Base-by-base conservation (phyloP, 306 rosid genomes). In the Alnus rubra region DNA sequence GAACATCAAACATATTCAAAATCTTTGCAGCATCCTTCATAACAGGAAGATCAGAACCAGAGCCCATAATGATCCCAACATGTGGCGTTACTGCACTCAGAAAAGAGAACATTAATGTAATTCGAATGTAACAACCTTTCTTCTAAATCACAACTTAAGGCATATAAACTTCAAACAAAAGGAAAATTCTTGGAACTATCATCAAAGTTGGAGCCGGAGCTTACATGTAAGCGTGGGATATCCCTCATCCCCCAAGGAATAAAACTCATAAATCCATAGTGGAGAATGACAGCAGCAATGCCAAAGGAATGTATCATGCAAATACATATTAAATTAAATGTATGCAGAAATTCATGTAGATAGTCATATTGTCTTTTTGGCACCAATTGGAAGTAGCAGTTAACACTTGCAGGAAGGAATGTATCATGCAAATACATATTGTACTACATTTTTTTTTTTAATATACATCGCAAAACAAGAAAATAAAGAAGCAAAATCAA, bases 11-110 rank as follows among this genome's bases (percentile, higher is more conserved):
- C 78, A 75, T 86, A 48, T 83, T 78, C 86, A 95, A 85, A 81
- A 95, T 83, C 81, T 88, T 89, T 70, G 98, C 94, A 51, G 98
- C 94, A 53, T 87, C 91, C 84, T 90, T 95, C 98, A 95, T 92
- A 69, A 95, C 91, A 70, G 94, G 94, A 52, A 89, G 90, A 90
- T 92, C 98, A n/a, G 98, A 92, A 88, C 90, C 98, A 63, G 98
- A 95, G 78, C 98, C 98, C 98, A 95, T 92, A 78, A 92, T 82
- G 78, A 92, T 91, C 79, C 96, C 98, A 80, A 92, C 97, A n/a
- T 75, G 79, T 3, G 92, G 92, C 74, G 83, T 73, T 63, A 88
- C 94, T 92, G 80, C 82, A 84, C 77, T 48, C 50, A 71, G 67
- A 80, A 62, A 76, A 74, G 72, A 69, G 53, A 82, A 48, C 15